Conservation (phyloP, 148 eudicot species). For the Diospyros kaki region DNA sequence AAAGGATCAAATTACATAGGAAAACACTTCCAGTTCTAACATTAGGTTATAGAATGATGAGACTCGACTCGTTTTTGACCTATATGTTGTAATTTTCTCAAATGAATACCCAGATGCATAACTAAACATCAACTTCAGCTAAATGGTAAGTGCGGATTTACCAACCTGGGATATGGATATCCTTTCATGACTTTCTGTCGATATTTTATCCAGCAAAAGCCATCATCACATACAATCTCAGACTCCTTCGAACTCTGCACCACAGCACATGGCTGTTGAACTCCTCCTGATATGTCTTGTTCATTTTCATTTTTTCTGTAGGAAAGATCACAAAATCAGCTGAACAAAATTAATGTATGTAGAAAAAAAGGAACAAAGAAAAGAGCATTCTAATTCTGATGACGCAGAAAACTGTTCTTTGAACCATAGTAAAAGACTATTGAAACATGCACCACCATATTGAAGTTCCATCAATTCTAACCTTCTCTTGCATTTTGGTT, state of each 20-base stretch:
- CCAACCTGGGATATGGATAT: constrained; percentile 34
- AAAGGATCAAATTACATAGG: no score
- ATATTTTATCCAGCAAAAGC: constrained; percentile 40
- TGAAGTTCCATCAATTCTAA: constrained; percentile 3
- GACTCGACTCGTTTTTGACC: no score
- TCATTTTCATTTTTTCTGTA: constrained; percentile 29
- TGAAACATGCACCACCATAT: not conserved
- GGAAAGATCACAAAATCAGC: not conserved
- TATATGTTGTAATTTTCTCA: no score
- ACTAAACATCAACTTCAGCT: no score
- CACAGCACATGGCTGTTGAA: constrained; percentile 27
- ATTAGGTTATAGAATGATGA: no score
- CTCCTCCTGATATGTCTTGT: constrained; percentile 19
- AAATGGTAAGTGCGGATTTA: no score
- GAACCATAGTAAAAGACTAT: no score
- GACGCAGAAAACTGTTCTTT: not conserved
- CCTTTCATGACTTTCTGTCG: constrained; percentile 41
- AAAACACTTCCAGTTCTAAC: no score
- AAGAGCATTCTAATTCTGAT: not conserved
- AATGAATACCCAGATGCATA: no score
- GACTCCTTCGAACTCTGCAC: constrained; percentile 32
- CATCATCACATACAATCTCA: constrained; percentile 33
- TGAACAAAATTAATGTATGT: not conserved
- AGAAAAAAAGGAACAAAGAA: not conserved
- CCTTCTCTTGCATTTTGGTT: constrained; percentile 51